These are phyloP conservation scores for Hyaloraphidium curvatum DNA, from an alignment of 192 early-diverging fungal genomes.

Conservation along the genomic window DNA sequence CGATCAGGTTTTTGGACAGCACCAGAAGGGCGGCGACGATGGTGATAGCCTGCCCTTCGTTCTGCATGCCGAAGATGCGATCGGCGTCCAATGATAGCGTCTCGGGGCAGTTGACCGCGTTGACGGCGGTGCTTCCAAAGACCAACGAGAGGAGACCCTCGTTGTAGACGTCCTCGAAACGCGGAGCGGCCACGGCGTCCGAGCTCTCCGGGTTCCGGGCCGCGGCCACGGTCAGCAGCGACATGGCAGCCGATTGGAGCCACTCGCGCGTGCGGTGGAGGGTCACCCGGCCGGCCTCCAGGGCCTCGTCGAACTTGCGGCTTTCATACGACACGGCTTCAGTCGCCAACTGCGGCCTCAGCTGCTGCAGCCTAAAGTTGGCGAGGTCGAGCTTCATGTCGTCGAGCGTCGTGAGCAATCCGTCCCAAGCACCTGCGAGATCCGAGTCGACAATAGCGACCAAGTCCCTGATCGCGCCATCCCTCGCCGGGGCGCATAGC, in stretches of 20 bases:
- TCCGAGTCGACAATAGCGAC: neutral
- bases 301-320: constrained; percentile 35
- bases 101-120: constrained; percentile 26
- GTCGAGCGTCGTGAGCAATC: constrained; percentile 40
- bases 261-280: constrained; percentile 38
- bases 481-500: constrained; percentile 62
- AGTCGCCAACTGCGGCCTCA: constrained; percentile 43
- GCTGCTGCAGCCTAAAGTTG: constrained; percentile 45
- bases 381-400: constrained; percentile 63
- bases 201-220: constrained; percentile 36
- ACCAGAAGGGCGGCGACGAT: constrained; percentile 48
- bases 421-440: constrained; percentile 22
- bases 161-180: constrained; percentile 29
- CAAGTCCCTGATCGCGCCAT: constrained; percentile 27
- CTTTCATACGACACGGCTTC: constrained; percentile 61
- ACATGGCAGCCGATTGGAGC: constrained; percentile 24
- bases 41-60: constrained; percentile 45
- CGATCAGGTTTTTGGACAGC: constrained; percentile 40
- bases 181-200: constrained; percentile 10
- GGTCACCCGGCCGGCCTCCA: constrained; percentile 18
- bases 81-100: constrained; percentile 47
- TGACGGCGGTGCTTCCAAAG: constrained; percentile 20
- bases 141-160: constrained; percentile 29
- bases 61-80: constrained; percentile 42
- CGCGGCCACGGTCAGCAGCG: constrained; percentile 11